A percentile compares a stretch with the other conserved stretches of the same genome.
Evolutionary conservation across 208 protist genomes (phyloP).

Genomic region (Blechomonas ayalai): DNA sequence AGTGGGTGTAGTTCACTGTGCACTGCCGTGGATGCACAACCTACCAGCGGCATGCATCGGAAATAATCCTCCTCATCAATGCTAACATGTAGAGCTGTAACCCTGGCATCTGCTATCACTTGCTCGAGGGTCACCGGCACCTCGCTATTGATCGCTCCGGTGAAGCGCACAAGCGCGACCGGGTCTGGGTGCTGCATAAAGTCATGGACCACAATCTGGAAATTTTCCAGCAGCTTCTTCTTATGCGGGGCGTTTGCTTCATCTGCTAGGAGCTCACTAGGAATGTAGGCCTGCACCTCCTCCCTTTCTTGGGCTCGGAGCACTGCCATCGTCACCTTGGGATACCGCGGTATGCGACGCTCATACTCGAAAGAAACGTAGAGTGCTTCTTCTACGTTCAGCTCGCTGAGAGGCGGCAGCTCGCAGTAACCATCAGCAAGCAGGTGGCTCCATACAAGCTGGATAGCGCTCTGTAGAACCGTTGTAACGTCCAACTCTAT

Average conservation of each 20-base stretch:
- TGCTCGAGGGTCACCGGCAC: conserved; percentile 26
- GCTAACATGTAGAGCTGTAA: conserved; percentile 31
- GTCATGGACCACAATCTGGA: conserved; percentile 37
- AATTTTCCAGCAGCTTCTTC: conserved; percentile 7
- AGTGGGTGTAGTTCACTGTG: too few species aligned
- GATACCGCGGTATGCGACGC: conserved; percentile 25
- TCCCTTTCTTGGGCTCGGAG: conserved; percentile 17
- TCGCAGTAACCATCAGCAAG: conserved; percentile 15
- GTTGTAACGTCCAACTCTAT: conserved; percentile 49
- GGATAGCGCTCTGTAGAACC: conserved; percentile 8
- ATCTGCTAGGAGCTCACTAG: not conserved
- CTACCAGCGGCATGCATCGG: too few species aligned
- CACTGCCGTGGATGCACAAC: too few species aligned
- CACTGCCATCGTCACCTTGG: conserved; percentile 21
- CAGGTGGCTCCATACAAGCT: conserved; percentile 37
- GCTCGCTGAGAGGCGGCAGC: conserved; percentile 27
- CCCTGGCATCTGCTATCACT: conserved; percentile 53
- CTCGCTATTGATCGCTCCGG: conserved; percentile 11
- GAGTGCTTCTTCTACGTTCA: conserved; percentile 26
- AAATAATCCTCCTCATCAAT: too few species aligned
- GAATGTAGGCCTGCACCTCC: conserved; percentile 5
- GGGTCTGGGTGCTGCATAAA: conserved; percentile 42
- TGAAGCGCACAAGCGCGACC: conserved; percentile 38
- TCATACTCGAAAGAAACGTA: conserved; percentile 32
- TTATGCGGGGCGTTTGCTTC: too few species aligned